Percentiles rank a stretch among this genome's conserved stretches.
Evolutionary conservation across 371 early-diverging fungal genomes (phyloP).

Genomic region (Capillidium rhysosporum): DNA sequence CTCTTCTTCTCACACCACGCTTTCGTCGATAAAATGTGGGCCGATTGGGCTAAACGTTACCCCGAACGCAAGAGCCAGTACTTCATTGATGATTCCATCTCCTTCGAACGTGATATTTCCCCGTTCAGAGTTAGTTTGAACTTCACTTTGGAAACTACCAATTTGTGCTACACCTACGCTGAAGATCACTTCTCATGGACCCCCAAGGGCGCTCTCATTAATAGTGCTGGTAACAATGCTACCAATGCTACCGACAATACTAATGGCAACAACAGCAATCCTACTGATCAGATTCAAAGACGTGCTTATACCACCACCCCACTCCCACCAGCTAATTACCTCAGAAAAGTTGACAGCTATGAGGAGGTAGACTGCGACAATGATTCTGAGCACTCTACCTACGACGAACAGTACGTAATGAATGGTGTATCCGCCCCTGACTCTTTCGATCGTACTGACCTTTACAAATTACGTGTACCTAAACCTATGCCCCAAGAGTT

Average conservation of each 20-base stretch:
- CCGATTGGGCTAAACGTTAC: not conserved
- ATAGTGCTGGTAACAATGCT: not conserved
- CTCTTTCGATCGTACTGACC: constrained; percentile 1
- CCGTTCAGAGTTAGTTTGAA: not conserved
- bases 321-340: not conserved
- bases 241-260: not conserved
- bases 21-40: constrained; percentile 8
- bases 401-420: not conserved
- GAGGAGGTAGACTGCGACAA: not conserved
- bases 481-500: not conserved
- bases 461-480: not conserved
- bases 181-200: constrained; percentile 5
- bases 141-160: not conserved
- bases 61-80: not conserved
- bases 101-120: not conserved
- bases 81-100: not conserved
- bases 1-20: constrained; percentile 8
- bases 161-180: constrained; percentile 3
- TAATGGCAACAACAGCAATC: not conserved
- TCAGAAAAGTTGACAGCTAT: not conserved
- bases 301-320: not conserved
- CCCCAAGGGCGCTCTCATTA: not conserved
- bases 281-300: not conserved
- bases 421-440: not conserved
- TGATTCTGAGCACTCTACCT: not conserved